Evolutionary conservation across 2,329 filamentous ascomycete species (phyloP), one percentile per base, ranked within the genome.

Genomic region (Fusarium gaditjirri): DNA sequence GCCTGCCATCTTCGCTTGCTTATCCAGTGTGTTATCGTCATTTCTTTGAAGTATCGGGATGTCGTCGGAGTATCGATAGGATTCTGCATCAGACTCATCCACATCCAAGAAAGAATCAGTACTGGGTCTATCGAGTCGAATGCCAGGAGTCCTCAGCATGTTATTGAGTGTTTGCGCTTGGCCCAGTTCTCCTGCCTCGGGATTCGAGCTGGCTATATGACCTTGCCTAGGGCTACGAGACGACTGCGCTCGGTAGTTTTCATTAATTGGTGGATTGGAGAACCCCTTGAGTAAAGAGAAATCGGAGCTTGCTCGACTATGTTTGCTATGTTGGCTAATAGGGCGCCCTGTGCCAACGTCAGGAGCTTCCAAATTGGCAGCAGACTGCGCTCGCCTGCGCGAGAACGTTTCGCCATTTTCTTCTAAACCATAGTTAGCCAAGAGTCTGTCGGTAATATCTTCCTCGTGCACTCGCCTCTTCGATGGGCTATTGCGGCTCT

Each of bases 271-370:
- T 70, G 86, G 83, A 64, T 84, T 84, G 52, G 85, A 81, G 72
- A 87, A 86, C 63, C 86, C 88, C 69, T 86, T 87, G 63, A 89
- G 82, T 49, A 89, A 80, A 54, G 90, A 91, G 73, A 91, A 86
- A 79, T 94, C 92, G 59, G 92, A 93, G 81, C 90, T 93, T 61
- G 91, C 89, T 73, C 91, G 89, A 78, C 88, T 91, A 80, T 92
- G 90, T 77, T 87, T 92, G 82, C 86, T 91, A 77, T 89, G 86
- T 70, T 90, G 85, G 74, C 88, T 90, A 46, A 88, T 80, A 52
- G 90, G 87, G 73, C 89, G 84, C 60, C 84, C 81, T 60, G 83
- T 84, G 60, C 82, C 79, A 61, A 82, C 77, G 72, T 90, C 87
- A 47, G 84, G 86, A 39, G 86, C 82, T 76, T 92, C 89, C 31